phyloP scores from a whole-genome alignment of 257 asterid species.

The Gentiana macrophylla region DNA sequence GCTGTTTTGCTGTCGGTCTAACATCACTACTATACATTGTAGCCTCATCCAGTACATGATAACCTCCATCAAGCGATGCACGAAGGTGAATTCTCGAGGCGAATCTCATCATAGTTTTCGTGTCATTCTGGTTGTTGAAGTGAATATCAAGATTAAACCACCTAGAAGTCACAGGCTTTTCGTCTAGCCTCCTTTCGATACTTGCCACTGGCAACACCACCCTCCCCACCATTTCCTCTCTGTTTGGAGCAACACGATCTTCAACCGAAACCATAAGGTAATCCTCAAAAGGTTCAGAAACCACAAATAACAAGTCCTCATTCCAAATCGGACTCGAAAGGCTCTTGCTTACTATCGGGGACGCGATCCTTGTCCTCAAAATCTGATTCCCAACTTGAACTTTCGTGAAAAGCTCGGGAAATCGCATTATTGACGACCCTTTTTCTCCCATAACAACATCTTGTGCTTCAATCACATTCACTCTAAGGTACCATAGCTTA shows the following conservation, averaged over 20 bases:
- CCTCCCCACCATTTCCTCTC: conserved; percentile 67
- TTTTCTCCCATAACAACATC: conserved; percentile 55
- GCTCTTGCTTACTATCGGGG: conserved; percentile 35
- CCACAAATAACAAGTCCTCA: conserved; percentile 74
- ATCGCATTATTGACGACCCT: conserved; percentile 47
- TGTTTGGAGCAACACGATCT: conserved; percentile 50
- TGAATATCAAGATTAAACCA: conserved; percentile 71
- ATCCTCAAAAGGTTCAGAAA: conserved; percentile 82
- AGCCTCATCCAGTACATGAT: conserved; percentile 86
- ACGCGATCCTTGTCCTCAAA: conserved; percentile 50
- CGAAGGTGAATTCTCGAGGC: conserved; percentile 77
- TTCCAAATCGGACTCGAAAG: conserved; percentile 67
- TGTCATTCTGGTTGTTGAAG: conserved; percentile 28
- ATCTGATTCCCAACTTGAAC: conserved; percentile 82
- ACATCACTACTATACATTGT: conserved; percentile 78
- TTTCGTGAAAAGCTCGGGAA: conserved; percentile 67
- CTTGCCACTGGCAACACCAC: conserved; percentile 34
- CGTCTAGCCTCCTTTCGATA: conserved; percentile 61
- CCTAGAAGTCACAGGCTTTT: conserved; percentile 47
- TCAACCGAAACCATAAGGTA: conserved; percentile 48
- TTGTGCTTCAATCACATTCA: conserved; percentile 72
- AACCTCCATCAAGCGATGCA: conserved; percentile 74
- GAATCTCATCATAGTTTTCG: conserved; percentile 41
- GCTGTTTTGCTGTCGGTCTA: conserved; percentile 79
- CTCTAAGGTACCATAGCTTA: conserved; percentile 76